These are phyloP conservation scores for Starmerella cellae DNA, from an alignment of 805 yeast genomes.

Conservation along the genomic window DNA sequence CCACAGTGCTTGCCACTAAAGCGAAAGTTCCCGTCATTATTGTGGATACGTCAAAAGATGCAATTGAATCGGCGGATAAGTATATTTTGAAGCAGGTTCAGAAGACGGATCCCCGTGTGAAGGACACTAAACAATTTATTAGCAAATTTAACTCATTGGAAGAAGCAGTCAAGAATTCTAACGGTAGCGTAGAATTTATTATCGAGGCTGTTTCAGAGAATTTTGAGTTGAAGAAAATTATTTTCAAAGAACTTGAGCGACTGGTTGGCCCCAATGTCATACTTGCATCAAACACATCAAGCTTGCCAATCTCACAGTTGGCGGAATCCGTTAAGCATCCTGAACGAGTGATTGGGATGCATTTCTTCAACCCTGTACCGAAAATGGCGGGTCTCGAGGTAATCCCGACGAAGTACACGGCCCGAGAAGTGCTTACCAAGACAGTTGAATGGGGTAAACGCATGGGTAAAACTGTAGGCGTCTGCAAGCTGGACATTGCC, in stretches of 20 bases:
- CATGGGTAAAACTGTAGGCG: slow-evolving; percentile 29
- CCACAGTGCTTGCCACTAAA: slow-evolving; percentile 31
- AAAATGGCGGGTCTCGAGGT: slow-evolving; percentile 34
- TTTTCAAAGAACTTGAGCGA: slow-evolving; percentile 25
- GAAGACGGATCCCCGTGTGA: slow-evolving; percentile 27
- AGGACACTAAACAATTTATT: slow-evolving; percentile 16
- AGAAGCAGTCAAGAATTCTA: slow-evolving; percentile 25
- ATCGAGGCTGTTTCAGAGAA: slow-evolving; percentile 36
- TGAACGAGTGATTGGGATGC: slow-evolving; percentile 34
- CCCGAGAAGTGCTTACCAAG: slow-evolving; percentile 23
- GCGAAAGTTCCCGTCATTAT: slow-evolving; percentile 29
- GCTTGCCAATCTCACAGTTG: slow-evolving; percentile 31
- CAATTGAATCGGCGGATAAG: slow-evolving; percentile 25
- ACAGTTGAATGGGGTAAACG: slow-evolving; percentile 26
- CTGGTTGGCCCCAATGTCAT: slow-evolving; percentile 24
- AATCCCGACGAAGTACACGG: slow-evolving; percentile 32
- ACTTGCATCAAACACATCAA: slow-evolving; percentile 33
- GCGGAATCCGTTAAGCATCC: slow-evolving; percentile 32
- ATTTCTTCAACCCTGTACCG: slow-evolving; percentile 36
- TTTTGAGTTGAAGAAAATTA: slow-evolving; percentile 26
- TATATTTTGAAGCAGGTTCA: slow-evolving; percentile 28
- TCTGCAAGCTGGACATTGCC: slow-evolving; percentile 28
- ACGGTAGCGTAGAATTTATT: slow-evolving; percentile 27
- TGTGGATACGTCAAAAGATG: slow-evolving; percentile 25
- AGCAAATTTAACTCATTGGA: slow-evolving; percentile 6